A percentile compares a stretch with the other conserved stretches of the same genome.
phyloP scores from a whole-genome alignment of 176 grass and related monocot species.

The Rhipidocladum racemiflorum region DNA sequence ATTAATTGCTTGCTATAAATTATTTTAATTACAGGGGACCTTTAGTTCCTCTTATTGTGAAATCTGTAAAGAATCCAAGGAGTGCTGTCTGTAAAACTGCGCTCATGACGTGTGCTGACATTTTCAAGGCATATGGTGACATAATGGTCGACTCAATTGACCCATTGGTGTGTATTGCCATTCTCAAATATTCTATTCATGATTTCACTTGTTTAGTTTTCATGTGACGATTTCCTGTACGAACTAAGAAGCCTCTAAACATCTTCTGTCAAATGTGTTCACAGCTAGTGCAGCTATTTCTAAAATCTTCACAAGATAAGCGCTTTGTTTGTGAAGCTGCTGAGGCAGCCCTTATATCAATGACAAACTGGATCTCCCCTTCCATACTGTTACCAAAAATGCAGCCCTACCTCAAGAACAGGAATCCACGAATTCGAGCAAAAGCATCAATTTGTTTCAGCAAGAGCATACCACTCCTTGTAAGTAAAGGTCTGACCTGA shows the following conservation, averaged over 20 bases:
- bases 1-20: neutral
- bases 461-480: constrained; percentile 77
- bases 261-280: constrained; percentile 29
- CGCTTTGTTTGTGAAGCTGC: constrained; percentile 97
- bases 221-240: neutral
- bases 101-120: constrained; percentile 87
- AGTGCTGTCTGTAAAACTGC: constrained; percentile 98
- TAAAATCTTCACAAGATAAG: constrained; percentile 98
- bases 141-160: constrained; percentile 71
- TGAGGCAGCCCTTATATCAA: constrained; percentile 67
- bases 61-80: constrained; percentile 92
- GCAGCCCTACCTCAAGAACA: constrained; percentile 81
- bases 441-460: constrained; percentile 90
- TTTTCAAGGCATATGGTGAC: constrained; percentile 85
- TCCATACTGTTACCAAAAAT: constrained; percentile 72
- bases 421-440: constrained; percentile 85
- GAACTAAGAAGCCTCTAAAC: constrained; percentile 5
- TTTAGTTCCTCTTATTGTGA: constrained; percentile 84
- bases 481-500: constrained; percentile 50
- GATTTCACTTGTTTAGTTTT: constrained; percentile 1
- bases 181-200: neutral
- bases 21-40: constrained; percentile 45
- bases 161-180: constrained; percentile 53
- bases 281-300: constrained; percentile 84
- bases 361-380: constrained; percentile 82